phyloP scores from a whole-genome alignment of 148 eudicot species.

The Limonium bicolor region DNA sequence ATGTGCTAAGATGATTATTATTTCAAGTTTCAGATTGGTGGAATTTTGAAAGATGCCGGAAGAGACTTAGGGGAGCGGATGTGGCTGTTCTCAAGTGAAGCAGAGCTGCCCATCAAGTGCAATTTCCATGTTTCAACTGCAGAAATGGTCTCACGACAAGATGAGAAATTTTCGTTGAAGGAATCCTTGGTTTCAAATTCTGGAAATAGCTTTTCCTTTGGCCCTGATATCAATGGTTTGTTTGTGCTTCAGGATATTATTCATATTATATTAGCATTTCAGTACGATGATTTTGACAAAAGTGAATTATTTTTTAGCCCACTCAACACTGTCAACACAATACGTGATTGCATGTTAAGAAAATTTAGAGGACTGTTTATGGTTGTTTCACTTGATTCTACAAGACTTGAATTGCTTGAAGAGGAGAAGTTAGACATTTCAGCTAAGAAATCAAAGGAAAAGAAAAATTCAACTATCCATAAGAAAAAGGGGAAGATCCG shows the following conservation, averaged over 20 bases:
- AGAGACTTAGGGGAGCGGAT: conserved; percentile 22
- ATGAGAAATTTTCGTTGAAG: conserved; percentile 17
- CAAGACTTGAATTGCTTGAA: conserved; percentile 70
- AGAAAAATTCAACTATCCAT: conserved; percentile 33
- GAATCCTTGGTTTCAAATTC: conserved; percentile 14
- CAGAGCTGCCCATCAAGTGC: conserved; percentile 17
- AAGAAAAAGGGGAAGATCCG: conserved; percentile 71
- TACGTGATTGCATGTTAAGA: conserved; percentile 54
- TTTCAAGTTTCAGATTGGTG: conserved; percentile 44
- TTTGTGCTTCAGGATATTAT: conserved; percentile 59
- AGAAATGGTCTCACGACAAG: conserved; percentile 13
- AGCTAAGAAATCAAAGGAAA: conserved; percentile 44
- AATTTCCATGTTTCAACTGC: conserved; percentile 9
- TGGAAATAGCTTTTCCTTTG: conserved; percentile 16
- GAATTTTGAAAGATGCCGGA: conserved; percentile 32
- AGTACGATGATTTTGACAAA: conserved; percentile 26
- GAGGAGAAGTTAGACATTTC: conserved; percentile 22
- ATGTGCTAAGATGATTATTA: too few species aligned
- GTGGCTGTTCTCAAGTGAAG: conserved; percentile 16
- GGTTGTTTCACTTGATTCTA: conserved; percentile 86
- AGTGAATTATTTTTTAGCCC: conserved; percentile 71
- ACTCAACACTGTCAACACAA: conserved; percentile 36
- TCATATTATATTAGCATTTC: conserved; percentile 25
- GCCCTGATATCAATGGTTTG: conserved; percentile 25
- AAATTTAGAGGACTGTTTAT: conserved; percentile 72